Evolutionary conservation across 305 asterid genomes (phyloP).

Genomic region (Plantago rigida): DNA sequence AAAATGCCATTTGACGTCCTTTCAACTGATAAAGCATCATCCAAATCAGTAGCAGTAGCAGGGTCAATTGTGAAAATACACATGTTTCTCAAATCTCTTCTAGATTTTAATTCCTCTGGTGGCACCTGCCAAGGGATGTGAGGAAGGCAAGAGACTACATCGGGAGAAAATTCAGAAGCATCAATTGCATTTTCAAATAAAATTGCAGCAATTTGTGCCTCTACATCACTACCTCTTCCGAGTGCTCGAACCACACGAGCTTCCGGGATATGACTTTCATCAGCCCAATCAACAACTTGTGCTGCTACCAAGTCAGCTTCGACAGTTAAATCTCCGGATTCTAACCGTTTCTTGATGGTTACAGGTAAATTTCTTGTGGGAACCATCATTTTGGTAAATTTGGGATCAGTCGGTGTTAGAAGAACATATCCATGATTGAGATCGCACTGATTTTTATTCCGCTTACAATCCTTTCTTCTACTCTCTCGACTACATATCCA

Average conservation of each 20-base stretch:
- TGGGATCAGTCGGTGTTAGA: constrained; percentile 60
- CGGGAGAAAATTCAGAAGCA: constrained; percentile 57
- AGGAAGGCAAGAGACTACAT: constrained; percentile 57
- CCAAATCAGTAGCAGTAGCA: constrained; percentile 65
- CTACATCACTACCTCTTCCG: constrained; percentile 70
- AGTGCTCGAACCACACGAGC: constrained; percentile 47
- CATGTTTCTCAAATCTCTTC: constrained; percentile 56
- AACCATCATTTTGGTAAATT: constrained; percentile 63
- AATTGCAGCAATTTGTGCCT: constrained; percentile 73
- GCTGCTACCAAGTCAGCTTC: constrained; percentile 72
- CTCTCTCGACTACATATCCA: constrained; percentile 43
- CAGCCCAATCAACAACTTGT: constrained; percentile 62
- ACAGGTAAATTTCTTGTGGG: constrained; percentile 48
- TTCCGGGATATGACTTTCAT: constrained; percentile 57
- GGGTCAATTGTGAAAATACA: constrained; percentile 88
- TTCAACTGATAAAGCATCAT: constrained; percentile 81
- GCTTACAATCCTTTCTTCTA: constrained; percentile 44
- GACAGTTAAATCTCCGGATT: constrained; percentile 50
- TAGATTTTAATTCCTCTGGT: constrained; percentile 39
- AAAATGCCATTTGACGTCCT: constrained; percentile 38
- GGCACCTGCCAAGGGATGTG: constrained; percentile 56
- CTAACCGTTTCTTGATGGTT: constrained; percentile 46
- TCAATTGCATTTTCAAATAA: constrained; percentile 63
- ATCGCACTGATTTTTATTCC: constrained; percentile 36
- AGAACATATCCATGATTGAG: constrained; percentile 39